phyloP scores from a whole-genome alignment of 352 stramenopile species.

The Phytophthora agathidicida region DNA sequence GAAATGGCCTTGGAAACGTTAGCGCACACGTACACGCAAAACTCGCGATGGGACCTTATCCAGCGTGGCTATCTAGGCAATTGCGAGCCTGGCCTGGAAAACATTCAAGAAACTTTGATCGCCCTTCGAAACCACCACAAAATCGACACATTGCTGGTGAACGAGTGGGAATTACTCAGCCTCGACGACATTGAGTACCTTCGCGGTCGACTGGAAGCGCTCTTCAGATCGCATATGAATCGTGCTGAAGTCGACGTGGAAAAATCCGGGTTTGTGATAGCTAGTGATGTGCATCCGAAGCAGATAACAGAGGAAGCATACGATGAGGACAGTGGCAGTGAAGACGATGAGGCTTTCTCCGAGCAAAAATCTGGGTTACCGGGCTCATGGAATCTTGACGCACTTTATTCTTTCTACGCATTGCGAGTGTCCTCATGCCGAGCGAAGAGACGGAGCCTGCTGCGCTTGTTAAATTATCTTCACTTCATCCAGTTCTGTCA shows the following conservation, averaged over 20 bases:
- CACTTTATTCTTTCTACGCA: slow-evolving; percentile 45
- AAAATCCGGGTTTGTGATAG: background rate
- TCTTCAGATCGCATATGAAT: slow-evolving; percentile 43
- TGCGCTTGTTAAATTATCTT: slow-evolving; percentile 59
- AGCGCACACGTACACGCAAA: slow-evolving; percentile 13
- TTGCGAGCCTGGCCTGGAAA: slow-evolving; percentile 6
- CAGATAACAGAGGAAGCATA: background rate
- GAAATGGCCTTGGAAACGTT: slow-evolving; percentile 22
- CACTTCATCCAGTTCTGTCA: slow-evolving; percentile 43
- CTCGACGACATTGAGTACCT: slow-evolving; percentile 45
- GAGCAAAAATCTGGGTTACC: background rate
- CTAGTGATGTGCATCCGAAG: no score
- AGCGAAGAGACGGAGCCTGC: slow-evolving; percentile 37
- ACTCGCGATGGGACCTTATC: slow-evolving; percentile 34
- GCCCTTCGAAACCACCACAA: slow-evolving; percentile 21
- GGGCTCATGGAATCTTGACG: slow-evolving; percentile 28
- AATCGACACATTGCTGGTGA: slow-evolving; percentile 42
- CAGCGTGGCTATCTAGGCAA: slow-evolving; percentile 26
- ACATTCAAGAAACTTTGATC: slow-evolving; percentile 6
- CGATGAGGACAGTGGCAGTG: background rate
- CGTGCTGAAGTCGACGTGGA: slow-evolving; percentile 42
- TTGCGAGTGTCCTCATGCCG: slow-evolving; percentile 48
- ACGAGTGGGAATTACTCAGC: slow-evolving; percentile 46
- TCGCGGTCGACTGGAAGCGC: slow-evolving; percentile 36
- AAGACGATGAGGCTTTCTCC: background rate